These are phyloP conservation scores for Teunomyces tritomae DNA, from an alignment of 805 yeast species.

Conservation along the genomic window DNA sequence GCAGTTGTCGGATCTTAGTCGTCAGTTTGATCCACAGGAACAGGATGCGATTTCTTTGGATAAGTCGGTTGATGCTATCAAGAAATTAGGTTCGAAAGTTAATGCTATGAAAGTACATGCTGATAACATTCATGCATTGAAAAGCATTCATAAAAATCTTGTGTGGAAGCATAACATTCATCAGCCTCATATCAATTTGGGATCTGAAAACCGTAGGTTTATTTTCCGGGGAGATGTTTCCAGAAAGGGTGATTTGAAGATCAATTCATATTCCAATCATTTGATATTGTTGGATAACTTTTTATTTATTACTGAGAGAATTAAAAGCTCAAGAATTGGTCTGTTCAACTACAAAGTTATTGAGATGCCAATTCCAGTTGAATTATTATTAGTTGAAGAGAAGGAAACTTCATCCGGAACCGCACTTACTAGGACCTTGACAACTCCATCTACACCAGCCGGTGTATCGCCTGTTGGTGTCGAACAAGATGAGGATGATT, in stretches of 20 bases:
- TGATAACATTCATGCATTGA: constrained; percentile 54
- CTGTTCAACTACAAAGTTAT: constrained; percentile 24
- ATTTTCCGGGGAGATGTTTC: constrained; percentile 56
- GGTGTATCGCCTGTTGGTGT: constrained; percentile 3
- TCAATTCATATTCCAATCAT: constrained; percentile 50
- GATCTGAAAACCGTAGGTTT: constrained; percentile 53
- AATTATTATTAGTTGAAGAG: constrained; percentile 52
- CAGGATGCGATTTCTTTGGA: constrained; percentile 52
- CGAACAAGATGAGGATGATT: constrained; percentile 26
- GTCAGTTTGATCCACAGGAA: constrained; percentile 38
- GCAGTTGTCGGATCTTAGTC: constrained; percentile 57
- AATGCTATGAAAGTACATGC: constrained; percentile 62
- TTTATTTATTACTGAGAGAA: constrained; percentile 59
- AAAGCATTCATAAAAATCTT: constrained; percentile 50
- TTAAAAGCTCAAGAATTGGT: constrained; percentile 36
- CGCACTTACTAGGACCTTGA: constrained; percentile 14
- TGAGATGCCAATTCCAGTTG: constrained; percentile 62
- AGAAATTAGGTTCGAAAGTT: constrained; percentile 53
- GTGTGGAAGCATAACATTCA: constrained; percentile 47
- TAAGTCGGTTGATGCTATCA: constrained; percentile 54
- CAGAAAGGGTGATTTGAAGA: constrained; percentile 63
- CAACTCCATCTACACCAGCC: constrained; percentile 12
- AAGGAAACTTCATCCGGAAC: constrained; percentile 22
- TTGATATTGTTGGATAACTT: constrained; percentile 70
- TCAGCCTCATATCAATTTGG: constrained; percentile 29